Base-by-base conservation (phyloP, 108 stramenopile species). In the Nannochloropsis gaditana region DNA sequence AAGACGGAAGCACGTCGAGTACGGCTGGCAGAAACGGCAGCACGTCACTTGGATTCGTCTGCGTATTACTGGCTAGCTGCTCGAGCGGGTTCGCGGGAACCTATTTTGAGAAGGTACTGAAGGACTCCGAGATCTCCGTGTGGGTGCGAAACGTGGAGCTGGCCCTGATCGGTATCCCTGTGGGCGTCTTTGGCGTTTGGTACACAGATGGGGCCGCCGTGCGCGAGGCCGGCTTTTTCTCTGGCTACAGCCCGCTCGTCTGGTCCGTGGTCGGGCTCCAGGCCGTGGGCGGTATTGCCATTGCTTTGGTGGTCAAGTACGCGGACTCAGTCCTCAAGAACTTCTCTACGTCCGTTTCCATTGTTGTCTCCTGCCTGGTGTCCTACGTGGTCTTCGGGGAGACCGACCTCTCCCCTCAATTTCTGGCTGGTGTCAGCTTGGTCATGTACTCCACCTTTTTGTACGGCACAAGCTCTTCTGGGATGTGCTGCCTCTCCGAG, bases 121-220 rank as follows among this genome's bases (percentile, higher is more conserved):
- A 90, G 84, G 88, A 91, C 15, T 92, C 93, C 8, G 91, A 93
- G 9, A 93, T 95, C 9, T 93, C 93, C 21, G 89, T 97, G 79
- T 98, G 97, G 97, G 93, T 96, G 94, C 92, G 97, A 21, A 96
- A 95, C 89, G 90, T 97, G 43, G 95, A 98, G 90, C 87, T 98
- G 87, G 95, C 96, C 3, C 92, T 94, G 43, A 96, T 96, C 86
- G 94, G 93, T 42, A 88, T 95, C n/a, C 81, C 91, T 31, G 93
- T 96, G 43, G 94, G 94, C 9, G 41, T 92, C 5, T 19, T 85
- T 11, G 41, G 80, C 5, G 21, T 21, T 11, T 42, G 21, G 21
- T 21, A 21, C 21, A 81, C 21, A 5, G 80, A 81, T 41, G 21
- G 11, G 41, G 80, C 21, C 4, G 41, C 11, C 21, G 41, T 81